Conservation (phyloP, 306 rosid species). For the Casuarina glauca region DNA sequence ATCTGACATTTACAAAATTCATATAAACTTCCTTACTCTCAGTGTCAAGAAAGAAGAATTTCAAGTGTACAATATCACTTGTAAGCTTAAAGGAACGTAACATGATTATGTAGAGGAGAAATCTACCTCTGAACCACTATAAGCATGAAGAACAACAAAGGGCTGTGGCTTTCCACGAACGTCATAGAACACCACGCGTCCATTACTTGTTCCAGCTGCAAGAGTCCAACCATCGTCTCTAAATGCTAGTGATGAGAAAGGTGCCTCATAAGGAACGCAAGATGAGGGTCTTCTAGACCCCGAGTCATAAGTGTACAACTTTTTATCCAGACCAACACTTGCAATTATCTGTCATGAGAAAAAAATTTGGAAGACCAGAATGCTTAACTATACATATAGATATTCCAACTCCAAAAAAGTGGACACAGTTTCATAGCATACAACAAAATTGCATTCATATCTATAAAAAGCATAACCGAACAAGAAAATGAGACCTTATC, state of each 20-base stretch:
- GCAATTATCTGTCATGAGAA: slow-evolving; percentile 75
- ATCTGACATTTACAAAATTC: neutral
- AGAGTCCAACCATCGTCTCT: slow-evolving; percentile 94
- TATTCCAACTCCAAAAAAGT: slow-evolving; percentile 25
- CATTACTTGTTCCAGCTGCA: slow-evolving; percentile 97
- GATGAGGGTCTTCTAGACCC: slow-evolving; percentile 82
- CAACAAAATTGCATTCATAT: slow-evolving; percentile 26
- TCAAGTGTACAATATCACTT: neutral
- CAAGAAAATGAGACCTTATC: slow-evolving; percentile 71
- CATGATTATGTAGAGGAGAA: neutral
- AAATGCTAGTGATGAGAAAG: slow-evolving; percentile 90
- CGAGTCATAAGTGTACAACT: slow-evolving; percentile 85
- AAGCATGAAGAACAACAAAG: slow-evolving; percentile 84
- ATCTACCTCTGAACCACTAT: slow-evolving; percentile 56
- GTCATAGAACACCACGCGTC: slow-evolving; percentile 91
- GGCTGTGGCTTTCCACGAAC: slow-evolving; percentile 98
- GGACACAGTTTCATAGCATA: slow-evolving; percentile 18
- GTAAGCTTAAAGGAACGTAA: too few relatives aligned
- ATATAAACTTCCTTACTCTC: neutral
- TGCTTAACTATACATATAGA: slow-evolving; percentile 4
- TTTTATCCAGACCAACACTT: slow-evolving; percentile 94
- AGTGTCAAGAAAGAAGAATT: neutral
- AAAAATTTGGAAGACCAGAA: slow-evolving; percentile 35
- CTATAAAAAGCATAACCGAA: slow-evolving; percentile 21
- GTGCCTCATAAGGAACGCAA: slow-evolving; percentile 84